Evolutionary conservation across 305 asterid genomes (phyloP).

Genomic region (Fraxinus angustifolia): DNA sequence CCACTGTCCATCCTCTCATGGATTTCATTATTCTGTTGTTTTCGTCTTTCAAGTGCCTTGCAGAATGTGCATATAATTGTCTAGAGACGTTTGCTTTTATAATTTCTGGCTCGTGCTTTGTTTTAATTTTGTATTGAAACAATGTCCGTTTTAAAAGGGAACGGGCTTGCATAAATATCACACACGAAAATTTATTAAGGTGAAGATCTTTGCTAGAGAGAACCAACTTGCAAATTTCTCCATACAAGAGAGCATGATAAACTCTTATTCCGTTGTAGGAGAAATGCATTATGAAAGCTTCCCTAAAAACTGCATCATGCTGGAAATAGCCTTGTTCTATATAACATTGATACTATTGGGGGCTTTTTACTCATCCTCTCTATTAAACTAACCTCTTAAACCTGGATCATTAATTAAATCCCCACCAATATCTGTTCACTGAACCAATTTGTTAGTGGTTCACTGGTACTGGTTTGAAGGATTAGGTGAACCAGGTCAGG

Average conservation of each 20-base stretch:
- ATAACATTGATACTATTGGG: neutral
- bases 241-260: neutral
- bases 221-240: neutral
- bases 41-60: constrained; percentile 9
- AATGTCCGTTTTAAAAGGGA: neutral
- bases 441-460: neutral
- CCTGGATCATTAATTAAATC: neutral
- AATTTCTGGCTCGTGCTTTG: neutral
- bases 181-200: neutral
- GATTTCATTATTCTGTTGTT: neutral
- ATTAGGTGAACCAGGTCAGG: neutral
- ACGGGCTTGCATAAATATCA: neutral
- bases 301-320: neutral
- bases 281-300: neutral
- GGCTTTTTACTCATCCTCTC: neutral
- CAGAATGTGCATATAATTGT: neutral
- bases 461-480: neutral
- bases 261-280: neutral
- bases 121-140: neutral
- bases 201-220: neutral
- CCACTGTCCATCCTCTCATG: neutral
- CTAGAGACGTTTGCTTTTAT: neutral
- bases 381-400: neutral
- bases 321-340: neutral
- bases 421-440: too few relatives aligned